Evolutionary conservation across 1,284 basidiomycete species (phyloP).

Genomic region (Boletus smithii): DNA sequence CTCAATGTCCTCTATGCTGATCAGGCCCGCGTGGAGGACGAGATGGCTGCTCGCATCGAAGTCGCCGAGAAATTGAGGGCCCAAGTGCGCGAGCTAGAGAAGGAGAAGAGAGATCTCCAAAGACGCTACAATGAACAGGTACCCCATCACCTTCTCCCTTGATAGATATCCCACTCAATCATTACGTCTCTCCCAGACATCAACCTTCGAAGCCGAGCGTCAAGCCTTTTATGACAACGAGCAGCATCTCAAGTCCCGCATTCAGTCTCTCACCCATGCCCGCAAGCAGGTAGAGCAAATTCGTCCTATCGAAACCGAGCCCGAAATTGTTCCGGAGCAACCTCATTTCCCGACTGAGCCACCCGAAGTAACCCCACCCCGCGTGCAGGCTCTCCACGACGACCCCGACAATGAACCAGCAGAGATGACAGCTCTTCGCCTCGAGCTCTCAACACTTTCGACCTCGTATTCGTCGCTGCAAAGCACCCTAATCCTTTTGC

Average conservation of each 20-base stretch:
- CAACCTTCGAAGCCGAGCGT: conserved; percentile 79
- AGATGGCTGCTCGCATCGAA: conserved; percentile 73
- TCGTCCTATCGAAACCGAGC: conserved; percentile 24
- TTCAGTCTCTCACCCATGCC: conserved; percentile 69
- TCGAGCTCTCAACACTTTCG: conserved; percentile 77
- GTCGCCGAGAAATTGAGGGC: conserved; percentile 71
- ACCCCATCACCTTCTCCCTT: conserved; percentile 15
- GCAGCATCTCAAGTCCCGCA: conserved; percentile 82
- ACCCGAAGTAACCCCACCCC: conserved; percentile 20
- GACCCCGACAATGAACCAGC: conserved; percentile 72
- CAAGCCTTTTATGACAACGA: conserved; percentile 86
- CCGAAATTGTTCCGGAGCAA: conserved; percentile 24
- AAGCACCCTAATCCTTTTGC: conserved; percentile 70
- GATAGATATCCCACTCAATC: conserved; percentile 14
- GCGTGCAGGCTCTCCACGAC: conserved; percentile 42
- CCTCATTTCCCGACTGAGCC: conserved; percentile 34
- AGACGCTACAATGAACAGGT: conserved; percentile 83
- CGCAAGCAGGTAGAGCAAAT: conserved; percentile 52
- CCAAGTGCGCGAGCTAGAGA: conserved; percentile 78
- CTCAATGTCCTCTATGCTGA: conserved; percentile 75
- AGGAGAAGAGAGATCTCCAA: conserved; percentile 73
- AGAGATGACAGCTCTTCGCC: conserved; percentile 75
- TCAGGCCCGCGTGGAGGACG: conserved; percentile 72
- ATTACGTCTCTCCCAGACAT: conserved; percentile 45
- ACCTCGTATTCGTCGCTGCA: conserved; percentile 78